A percentile compares a stretch with the other conserved stretches of the same genome.
Conservation (phyloP, 495 filamentous ascomycete genomes). For the Copromyces sp. region DNA sequence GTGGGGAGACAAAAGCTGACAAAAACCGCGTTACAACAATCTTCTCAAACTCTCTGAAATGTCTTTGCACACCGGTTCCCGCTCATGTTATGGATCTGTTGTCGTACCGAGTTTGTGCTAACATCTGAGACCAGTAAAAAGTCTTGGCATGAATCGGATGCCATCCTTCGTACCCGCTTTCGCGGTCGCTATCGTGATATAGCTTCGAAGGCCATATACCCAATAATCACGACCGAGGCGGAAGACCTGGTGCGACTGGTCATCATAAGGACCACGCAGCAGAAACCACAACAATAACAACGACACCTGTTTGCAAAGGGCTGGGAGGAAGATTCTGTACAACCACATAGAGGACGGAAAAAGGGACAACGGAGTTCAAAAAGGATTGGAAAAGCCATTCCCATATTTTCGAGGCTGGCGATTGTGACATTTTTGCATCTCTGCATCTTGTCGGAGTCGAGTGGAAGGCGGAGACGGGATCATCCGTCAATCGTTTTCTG, state of each 20-base stretch:
- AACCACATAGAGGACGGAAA: not conserved
- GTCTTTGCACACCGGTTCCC: not conserved
- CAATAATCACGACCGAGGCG: not conserved
- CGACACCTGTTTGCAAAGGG: not conserved
- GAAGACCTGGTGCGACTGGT: not conserved
- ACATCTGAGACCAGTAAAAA: not conserved
- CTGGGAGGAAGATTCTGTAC: not conserved
- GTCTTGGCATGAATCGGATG: not conserved
- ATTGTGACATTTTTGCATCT: not conserved
- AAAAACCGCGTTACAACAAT: slow-evolving; percentile 40
- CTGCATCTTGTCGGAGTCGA: not conserved
- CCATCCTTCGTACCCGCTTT: not conserved
- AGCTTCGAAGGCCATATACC: not conserved
- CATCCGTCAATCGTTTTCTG: not conserved
- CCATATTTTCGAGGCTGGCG: not conserved
- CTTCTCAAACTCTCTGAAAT: slow-evolving; percentile 42
- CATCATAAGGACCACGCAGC: not conserved
- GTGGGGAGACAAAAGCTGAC: slow-evolving; percentile 26
- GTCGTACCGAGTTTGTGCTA: not conserved
- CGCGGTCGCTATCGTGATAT: not conserved
- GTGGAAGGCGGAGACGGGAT: not conserved
- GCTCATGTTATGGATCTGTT: not conserved
- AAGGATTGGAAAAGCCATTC: not conserved
- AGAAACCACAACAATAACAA: not conserved
- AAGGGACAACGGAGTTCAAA: not conserved